Base-by-base conservation (phyloP, 1,139 yeast genomes). In the Magnusiomyces ingens region DNA sequence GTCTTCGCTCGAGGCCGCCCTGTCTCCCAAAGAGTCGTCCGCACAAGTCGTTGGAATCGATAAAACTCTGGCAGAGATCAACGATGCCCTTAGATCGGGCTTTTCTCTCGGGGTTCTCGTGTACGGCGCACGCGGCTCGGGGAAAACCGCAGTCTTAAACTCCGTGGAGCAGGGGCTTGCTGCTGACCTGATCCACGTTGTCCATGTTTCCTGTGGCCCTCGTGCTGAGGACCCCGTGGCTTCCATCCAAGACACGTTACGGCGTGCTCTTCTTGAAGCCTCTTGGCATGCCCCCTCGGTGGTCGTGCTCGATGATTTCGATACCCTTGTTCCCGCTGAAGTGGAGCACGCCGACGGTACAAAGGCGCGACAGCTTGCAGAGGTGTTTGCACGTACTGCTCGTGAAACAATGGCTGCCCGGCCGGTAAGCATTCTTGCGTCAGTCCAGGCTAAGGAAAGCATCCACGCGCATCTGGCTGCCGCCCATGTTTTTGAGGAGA, bases 201-300 rank as follows among this genome's bases (percentile, higher is more conserved):
- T 81, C 2, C 72, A 77, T 40, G 61, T 79, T 18, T 69, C 84
- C 71, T 79, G 94, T 71, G 75, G 77, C 62, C 53, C 71, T 60
- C 60, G 77, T 68, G 78, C 76, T 0, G 84, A 80, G 58, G 91
- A 85, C 59, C 78, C 77, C 36, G 70, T 78, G 21, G 76, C 75
- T 8, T 76, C 75, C 38, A 68, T 87, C 51, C 75, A 76, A 50
- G 79, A 73, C 22, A 64, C 77, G 29, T 62, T 89, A 42, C 72
- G 72, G 21, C 76, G 76, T 48, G 75, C 82, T 72, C 65, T 85
- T 26, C 77, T 78, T 48, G 79, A 78, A 55, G 81, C 91, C 38
- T 75, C 85, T 21, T 89, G 96, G 95, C 80, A 82, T 64, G 76
- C 85, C 26, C 97, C 98, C 0, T 74, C 93, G 0, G 72, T 90